Evolutionary conservation across 108 stramenopile species (phyloP).

Genomic region (Mediolabrus comicus): DNA sequence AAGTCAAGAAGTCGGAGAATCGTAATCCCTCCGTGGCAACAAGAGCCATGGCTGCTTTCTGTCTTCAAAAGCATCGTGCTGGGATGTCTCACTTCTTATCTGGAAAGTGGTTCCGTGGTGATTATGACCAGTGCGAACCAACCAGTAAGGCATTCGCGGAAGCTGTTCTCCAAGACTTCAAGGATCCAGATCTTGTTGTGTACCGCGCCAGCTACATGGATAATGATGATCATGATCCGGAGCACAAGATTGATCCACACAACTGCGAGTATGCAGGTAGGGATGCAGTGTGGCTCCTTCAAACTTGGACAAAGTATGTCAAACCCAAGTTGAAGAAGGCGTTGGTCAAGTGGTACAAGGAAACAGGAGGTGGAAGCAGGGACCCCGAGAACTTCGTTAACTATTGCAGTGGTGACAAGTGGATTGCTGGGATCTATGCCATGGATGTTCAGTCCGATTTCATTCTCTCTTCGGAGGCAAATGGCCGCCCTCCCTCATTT

Average conservation of each 20-base stretch:
- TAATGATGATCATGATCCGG: neutral
- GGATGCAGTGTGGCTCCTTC: neutral
- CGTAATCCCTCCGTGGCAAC: neutral
- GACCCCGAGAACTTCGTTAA: neutral
- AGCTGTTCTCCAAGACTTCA: neutral
- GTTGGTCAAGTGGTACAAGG: conserved; percentile 14
- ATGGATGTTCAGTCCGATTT: neutral
- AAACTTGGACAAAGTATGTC: conserved; percentile 19
- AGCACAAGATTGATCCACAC: neutral
- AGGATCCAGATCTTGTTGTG: neutral
- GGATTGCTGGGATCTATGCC: neutral
- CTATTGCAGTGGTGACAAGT: neutral
- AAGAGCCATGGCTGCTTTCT: neutral
- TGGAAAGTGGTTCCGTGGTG: neutral
- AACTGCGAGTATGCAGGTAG: neutral
- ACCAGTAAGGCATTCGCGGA: neutral
- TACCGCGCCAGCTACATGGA: neutral
- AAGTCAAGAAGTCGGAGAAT: neutral
- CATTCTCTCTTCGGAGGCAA: neutral
- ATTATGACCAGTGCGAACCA: neutral
- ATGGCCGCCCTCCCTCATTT: neutral
- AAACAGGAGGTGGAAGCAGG: conserved; percentile 14
- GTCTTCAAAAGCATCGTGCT: neutral
- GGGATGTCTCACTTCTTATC: neutral
- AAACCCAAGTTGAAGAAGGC: conserved; percentile 3